phyloP scores from a whole-genome alignment of 129 eudicot genomes.

The carrot (Daucus carota) region DNA sequence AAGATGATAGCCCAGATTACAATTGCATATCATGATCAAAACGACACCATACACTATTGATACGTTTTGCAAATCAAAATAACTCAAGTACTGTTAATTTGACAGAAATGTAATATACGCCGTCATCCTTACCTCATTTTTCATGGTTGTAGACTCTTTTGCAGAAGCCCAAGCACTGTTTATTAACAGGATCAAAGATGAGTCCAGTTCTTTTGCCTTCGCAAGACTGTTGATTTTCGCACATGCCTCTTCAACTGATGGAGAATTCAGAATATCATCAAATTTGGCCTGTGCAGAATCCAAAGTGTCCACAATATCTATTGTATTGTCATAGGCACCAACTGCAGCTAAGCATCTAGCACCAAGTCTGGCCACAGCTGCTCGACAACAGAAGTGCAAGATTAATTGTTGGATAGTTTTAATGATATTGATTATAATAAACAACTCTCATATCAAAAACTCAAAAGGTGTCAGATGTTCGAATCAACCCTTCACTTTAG shows the following conservation, averaged over 20 bases:
- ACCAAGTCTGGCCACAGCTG: slow-evolving; percentile 88
- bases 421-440: neutral
- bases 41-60: too few relatives aligned
- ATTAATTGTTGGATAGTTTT: neutral
- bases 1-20: too few relatives aligned
- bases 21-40: too few relatives aligned
- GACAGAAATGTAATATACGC: slow-evolving; percentile 1
- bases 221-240: slow-evolving; percentile 88
- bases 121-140: slow-evolving; percentile 53
- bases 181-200: slow-evolving; percentile 73
- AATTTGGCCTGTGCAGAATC: slow-evolving; percentile 90
- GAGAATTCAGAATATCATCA: slow-evolving; percentile 70
- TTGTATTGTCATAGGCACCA: slow-evolving; percentile 82
- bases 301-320: slow-evolving; percentile 69
- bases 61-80: too few relatives aligned
- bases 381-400: slow-evolving; percentile 7
- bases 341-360: slow-evolving; percentile 97
- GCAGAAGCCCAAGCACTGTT: slow-evolving; percentile 97
- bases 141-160: slow-evolving; percentile 86
- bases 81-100: too few relatives aligned
- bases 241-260: slow-evolving; percentile 84
- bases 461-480: neutral
- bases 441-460: neutral
- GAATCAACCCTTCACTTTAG: neutral
- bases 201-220: slow-evolving; percentile 86